Evolutionary conservation across 768 basidiomycete species (phyloP), one percentile per base, ranked within the genome.

Genomic region (Tricholoma saponaceum): DNA sequence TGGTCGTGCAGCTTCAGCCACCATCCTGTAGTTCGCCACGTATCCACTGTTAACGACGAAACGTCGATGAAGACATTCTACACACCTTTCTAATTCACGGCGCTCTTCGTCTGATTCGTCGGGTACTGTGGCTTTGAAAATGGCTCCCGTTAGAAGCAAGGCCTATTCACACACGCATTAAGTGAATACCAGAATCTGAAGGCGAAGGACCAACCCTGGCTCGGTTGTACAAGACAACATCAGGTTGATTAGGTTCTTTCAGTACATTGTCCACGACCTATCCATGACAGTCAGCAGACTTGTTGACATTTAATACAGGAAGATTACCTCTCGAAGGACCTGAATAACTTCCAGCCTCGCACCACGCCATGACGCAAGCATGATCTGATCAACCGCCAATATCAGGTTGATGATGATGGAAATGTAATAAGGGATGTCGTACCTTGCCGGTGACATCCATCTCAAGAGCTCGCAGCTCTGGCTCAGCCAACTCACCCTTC

Each of bases 301-400:
- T 5, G 25, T 33, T 28, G 39, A 52, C 16, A 14, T 37, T n/a
- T 20, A 16, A 16, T 25, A 47, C n/a, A 22, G 25, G 47, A 46
- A 10, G 62, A 54, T 37, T 39, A 76, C 71, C 78, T 92, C 87
- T 52, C 93, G 83, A 50, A 96, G 78, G 13, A 98, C 93, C 65
- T 93, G 90, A 20, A 90, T 83, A 41, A 98, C 94, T 74, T 99
- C 97, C 67, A 98, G 85, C 53, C 95, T 85, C 3, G 95, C 96
- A 13, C 96, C 97, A 57, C 95, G 86, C 97, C 97, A 99, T 23
- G 96, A 96, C 5, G 95, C 96, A 26, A 98, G 85, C 75, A 98
- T 83, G 68, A 97, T 94, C 87, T 91, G 59, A 4, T 30, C 10
- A 35, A 47, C 25, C 13, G 50, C 30, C 13, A 53, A 44, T 22